A percentile compares a stretch with the other conserved stretches of the same genome.
Conservation (phyloP, 805 yeast genomes). For the Barnettozyma populi region DNA sequence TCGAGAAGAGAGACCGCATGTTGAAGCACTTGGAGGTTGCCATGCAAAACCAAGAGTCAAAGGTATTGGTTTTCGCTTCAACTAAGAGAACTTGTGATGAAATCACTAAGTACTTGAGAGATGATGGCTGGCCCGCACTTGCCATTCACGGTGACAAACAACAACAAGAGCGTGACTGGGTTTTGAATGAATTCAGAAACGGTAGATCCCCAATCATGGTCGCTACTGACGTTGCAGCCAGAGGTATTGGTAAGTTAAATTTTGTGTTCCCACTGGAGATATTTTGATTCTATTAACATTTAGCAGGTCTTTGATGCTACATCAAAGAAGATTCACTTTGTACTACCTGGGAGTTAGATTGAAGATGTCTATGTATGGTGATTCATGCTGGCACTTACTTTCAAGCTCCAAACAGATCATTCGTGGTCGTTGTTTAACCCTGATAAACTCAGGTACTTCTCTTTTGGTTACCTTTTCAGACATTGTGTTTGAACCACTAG, state of each 20-base stretch:
- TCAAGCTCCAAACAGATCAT: conserved; percentile 4
- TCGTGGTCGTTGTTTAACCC: conserved; percentile 4
- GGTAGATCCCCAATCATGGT: conserved; percentile 97
- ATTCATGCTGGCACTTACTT: conserved; percentile 1
- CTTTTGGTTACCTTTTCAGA: conserved; percentile 4
- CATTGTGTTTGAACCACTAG: neutral
- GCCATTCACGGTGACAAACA: conserved; percentile 99
- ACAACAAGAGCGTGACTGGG: conserved; percentile 99
- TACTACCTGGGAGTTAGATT: neutral
- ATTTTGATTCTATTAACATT: conserved; percentile 16
- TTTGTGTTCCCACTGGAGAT: conserved; percentile 1
- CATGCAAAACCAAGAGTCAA: conserved; percentile 62
- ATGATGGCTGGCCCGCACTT: conserved; percentile 98
- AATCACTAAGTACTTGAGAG: conserved; percentile 82
- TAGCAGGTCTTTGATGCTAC: conserved; percentile 18
- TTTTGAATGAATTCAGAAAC: conserved; percentile 81
- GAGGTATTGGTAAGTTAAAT: conserved; percentile 94
- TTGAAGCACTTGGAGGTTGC: conserved; percentile 79
- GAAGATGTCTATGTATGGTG: conserved; percentile 2
- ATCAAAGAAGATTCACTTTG: neutral
- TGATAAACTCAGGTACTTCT: neutral
- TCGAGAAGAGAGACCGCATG: conserved; percentile 90
- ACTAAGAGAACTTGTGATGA: conserved; percentile 98
- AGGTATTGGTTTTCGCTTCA: conserved; percentile 87
- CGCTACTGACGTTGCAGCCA: conserved; percentile 99